phyloP scores from a whole-genome alignment of 768 basidiomycete species.

The Chalciporus chontae region DNA sequence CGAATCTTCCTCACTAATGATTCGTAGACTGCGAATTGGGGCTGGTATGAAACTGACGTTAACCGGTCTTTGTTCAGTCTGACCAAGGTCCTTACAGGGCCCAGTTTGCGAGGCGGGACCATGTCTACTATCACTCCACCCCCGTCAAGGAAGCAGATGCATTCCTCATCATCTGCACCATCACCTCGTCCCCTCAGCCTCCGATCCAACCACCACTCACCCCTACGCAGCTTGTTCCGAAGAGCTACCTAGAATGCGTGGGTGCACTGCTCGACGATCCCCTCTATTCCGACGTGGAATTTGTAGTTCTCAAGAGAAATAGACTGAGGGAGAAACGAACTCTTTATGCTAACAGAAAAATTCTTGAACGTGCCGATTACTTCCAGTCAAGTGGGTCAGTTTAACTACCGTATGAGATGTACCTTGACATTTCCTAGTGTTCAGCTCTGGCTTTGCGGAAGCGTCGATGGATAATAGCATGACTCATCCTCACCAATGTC shows the following conservation, averaged over 20 bases:
- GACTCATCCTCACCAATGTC: constrained; percentile 14
- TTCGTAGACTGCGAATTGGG: constrained; percentile 77
- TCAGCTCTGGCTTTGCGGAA: constrained; percentile 67
- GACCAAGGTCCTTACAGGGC: constrained; percentile 44
- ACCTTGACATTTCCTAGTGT: constrained; percentile 48
- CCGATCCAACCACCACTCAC: constrained; percentile 43
- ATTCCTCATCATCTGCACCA: constrained; percentile 74
- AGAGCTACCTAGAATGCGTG: constrained; percentile 63
- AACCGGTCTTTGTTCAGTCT: background rate
- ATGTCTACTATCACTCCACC: constrained; percentile 56
- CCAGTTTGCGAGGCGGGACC: constrained; percentile 75
- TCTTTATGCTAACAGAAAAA: constrained; percentile 67
- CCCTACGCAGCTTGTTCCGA: constrained; percentile 58
- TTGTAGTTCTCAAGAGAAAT: constrained; percentile 56
- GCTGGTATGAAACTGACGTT: constrained; percentile 51
- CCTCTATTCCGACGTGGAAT: constrained; percentile 82
- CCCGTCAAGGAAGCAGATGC: constrained; percentile 57
- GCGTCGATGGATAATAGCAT: constrained; percentile 37
- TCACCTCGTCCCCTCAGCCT: constrained; percentile 61
- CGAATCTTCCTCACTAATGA: constrained; percentile 9
- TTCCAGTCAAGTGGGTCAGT: constrained; percentile 61
- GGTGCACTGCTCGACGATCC: constrained; percentile 76
- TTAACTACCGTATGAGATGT: background rate
- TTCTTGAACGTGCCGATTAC: constrained; percentile 72
- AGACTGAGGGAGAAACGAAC: constrained; percentile 35